Evolutionary conservation across 352 stramenopile genomes (phyloP).

Genomic region (Halophytophthora polymorphica): DNA sequence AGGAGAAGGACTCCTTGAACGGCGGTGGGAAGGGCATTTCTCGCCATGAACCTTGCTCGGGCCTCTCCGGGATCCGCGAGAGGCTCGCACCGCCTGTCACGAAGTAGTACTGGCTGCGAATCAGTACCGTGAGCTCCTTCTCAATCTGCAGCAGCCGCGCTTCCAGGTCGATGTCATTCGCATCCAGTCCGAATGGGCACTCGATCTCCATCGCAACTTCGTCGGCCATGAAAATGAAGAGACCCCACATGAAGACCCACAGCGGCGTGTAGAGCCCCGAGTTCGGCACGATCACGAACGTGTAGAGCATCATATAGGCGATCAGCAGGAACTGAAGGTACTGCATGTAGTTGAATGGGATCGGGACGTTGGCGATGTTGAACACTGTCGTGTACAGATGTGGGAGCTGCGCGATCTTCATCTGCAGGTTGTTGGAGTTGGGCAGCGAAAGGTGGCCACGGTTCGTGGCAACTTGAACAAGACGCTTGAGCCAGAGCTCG

Average conservation of each 20-base stretch:
- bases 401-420: conserved; percentile 64
- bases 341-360: conserved; percentile 87
- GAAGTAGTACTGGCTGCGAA: conserved; percentile 83
- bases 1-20: conserved; percentile 35
- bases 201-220: conserved; percentile 85
- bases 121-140: conserved; percentile 75
- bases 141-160: conserved; percentile 71
- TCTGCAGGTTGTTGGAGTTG: conserved; percentile 59
- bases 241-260: conserved; percentile 79
- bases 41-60: conserved; percentile 10
- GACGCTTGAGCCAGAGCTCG: conserved; percentile 74
- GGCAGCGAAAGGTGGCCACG: conserved; percentile 51
- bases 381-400: conserved; percentile 80
- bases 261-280: conserved; percentile 72
- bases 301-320: conserved; percentile 81
- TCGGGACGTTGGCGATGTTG: conserved; percentile 83
- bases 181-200: conserved; percentile 73
- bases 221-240: conserved; percentile 80
- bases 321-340: conserved; percentile 70
- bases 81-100: conserved; percentile 52
- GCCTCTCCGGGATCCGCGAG: conserved; percentile 16
- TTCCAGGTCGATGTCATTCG: conserved; percentile 83
- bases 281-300: conserved; percentile 75
- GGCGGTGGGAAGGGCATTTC: conserved; percentile 6
- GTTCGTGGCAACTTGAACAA: conserved; percentile 63